Evolutionary conservation across 257 asterid species (phyloP).

Genomic region (Fraxinus cuspidata): DNA sequence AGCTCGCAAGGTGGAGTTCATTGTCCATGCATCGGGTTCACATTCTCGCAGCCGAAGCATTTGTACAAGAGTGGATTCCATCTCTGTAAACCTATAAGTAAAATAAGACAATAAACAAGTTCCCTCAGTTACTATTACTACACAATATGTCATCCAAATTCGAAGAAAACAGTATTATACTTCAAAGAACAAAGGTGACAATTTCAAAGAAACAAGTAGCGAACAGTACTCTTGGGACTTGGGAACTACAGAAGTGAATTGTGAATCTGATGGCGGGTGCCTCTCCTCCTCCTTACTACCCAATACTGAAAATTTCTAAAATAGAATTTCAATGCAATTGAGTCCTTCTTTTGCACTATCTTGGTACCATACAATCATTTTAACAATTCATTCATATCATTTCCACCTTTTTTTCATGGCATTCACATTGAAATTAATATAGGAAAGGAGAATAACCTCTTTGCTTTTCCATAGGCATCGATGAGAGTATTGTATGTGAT

Average conservation of each 20-base stretch:
- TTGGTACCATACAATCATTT: neutral
- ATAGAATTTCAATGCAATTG: neutral
- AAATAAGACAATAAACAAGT: conserved; percentile 19
- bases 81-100: conserved; percentile 67
- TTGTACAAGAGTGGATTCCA: conserved; percentile 72
- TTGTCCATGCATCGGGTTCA: conserved; percentile 90
- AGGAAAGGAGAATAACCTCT: conserved; percentile 50
- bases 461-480: conserved; percentile 93
- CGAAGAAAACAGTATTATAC: neutral
- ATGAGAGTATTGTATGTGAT: conserved; percentile 83
- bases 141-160: neutral
- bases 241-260: neutral
- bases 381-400: neutral
- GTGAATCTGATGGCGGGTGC: neutral
- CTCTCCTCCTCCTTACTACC: neutral
- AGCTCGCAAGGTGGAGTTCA: conserved; percentile 91
- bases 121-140: conserved; percentile 6
- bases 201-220: neutral
- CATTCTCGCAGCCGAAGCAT: conserved; percentile 75
- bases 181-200: neutral
- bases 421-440: conserved; percentile 18
- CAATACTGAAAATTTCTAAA: neutral
- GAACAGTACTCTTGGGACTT: neutral
- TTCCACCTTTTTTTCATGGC: neutral
- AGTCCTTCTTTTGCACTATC: neutral